These are phyloP conservation scores for Mollisia scopiformis DNA, from an alignment of 2,329 filamentous ascomycete species.

Conservation along the genomic window DNA sequence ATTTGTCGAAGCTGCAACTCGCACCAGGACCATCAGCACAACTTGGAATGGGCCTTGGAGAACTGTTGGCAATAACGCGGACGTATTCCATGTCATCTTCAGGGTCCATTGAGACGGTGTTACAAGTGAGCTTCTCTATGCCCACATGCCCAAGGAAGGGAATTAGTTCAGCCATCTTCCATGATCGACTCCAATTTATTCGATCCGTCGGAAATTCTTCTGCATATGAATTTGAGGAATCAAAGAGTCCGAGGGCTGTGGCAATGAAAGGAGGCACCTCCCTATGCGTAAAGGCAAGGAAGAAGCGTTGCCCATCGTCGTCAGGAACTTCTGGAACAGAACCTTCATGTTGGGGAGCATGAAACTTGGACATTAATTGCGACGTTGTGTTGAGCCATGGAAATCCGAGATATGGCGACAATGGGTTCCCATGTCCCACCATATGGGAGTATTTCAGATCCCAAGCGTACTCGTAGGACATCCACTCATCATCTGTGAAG, in stretches of 20 bases:
- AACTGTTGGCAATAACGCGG: conserved; percentile 53
- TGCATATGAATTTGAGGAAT: conserved; percentile 65
- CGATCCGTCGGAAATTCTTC: conserved; percentile 65
- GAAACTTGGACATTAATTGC: conserved; percentile 44
- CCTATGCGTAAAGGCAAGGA: conserved; percentile 70
- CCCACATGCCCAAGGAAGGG: conserved; percentile 70
- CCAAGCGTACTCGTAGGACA: conserved; percentile 67
- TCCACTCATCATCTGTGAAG: conserved; percentile 65
- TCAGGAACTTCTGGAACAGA: conserved; percentile 19
- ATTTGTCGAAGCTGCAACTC: conserved; percentile 49
- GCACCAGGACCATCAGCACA: conserved; percentile 54
- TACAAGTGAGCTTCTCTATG: conserved; percentile 66
- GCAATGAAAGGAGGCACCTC: conserved; percentile 69
- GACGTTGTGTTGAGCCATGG: conserved; percentile 70
- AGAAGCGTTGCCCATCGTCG: conserved; percentile 56
- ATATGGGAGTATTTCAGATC: conserved; percentile 69
- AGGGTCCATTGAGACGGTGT: conserved; percentile 54
- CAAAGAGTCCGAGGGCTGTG: conserved; percentile 71
- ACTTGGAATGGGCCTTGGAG: conserved; percentile 49
- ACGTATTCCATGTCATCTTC: conserved; percentile 52
- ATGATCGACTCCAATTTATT: conserved; percentile 65
- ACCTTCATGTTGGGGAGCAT: conserved; percentile 18
- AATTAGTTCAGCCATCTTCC: conserved; percentile 64
- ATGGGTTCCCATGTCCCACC: conserved; percentile 62
- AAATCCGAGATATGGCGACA: conserved; percentile 61